Evolutionary conservation across 768 basidiomycete species (phyloP).

Genomic region (Suillus clintonianus): DNA sequence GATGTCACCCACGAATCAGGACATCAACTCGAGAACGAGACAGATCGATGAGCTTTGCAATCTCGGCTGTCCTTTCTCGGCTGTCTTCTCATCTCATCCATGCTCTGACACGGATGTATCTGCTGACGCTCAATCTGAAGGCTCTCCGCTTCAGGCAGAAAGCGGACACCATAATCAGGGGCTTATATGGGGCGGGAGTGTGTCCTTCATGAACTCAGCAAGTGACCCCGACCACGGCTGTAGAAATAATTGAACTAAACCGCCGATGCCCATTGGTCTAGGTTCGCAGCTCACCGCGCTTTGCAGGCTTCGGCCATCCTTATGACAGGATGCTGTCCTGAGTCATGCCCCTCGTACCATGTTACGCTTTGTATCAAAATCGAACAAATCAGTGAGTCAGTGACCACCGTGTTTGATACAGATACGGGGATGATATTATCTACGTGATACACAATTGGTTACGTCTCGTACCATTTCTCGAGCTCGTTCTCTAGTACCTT

Average conservation of each 20-base stretch:
- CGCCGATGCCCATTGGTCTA: neutral
- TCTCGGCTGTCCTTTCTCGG: neutral
- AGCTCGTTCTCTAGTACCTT: neutral
- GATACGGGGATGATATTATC: constrained; percentile 74
- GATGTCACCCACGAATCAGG: no score
- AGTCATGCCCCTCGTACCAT: constrained; percentile 12
- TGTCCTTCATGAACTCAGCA: constrained; percentile 18
- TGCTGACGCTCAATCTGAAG: neutral
- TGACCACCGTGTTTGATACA: constrained; percentile 76
- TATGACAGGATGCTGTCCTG: constrained; percentile 14
- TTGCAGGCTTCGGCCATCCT: constrained; percentile 23
- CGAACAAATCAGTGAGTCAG: constrained; percentile 76
- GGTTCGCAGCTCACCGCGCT: constrained; percentile 32
- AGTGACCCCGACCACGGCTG: constrained; percentile 16
- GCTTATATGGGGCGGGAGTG: constrained; percentile 47
- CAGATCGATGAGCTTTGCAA: no score
- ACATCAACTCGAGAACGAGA: no score
- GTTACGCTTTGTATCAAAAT: constrained; percentile 53
- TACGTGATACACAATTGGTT: neutral
- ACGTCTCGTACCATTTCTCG: neutral
- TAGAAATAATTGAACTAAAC: neutral
- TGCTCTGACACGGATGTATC: neutral
- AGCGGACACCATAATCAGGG: constrained; percentile 73
- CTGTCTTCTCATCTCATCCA: neutral
- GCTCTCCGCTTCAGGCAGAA: constrained; percentile 51